Evolutionary conservation across 495 filamentous ascomycete genomes (phyloP).

Genomic region (Xylaria cubensis): DNA sequence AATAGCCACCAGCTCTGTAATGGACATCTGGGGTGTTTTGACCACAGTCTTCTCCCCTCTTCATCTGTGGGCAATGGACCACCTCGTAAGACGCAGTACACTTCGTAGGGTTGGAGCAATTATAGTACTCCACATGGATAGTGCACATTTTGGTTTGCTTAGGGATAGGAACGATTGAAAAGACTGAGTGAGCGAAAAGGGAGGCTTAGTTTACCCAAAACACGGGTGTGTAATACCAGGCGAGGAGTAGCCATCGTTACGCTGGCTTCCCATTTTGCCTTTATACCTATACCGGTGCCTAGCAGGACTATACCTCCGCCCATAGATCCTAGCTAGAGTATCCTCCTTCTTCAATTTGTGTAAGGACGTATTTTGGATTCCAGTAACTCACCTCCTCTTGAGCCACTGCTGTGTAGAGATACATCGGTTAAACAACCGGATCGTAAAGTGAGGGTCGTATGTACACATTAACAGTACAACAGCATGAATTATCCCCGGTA

Average conservation of each 20-base stretch:
- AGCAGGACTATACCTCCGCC: not conserved
- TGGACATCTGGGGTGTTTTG: not conserved
- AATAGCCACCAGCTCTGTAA: not conserved
- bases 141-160: constrained; percentile 12
- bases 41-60: not conserved
- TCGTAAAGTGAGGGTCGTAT: not conserved
- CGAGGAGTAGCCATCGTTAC: not conserved
- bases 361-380: not conserved
- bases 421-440: not conserved
- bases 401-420: not conserved
- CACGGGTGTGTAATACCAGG: not conserved
- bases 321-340: not conserved
- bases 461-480: not conserved
- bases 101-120: not conserved
- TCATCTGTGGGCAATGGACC: not conserved
- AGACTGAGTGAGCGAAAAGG: not conserved
- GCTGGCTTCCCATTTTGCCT: not conserved
- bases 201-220: not conserved
- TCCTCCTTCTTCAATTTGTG: too few relatives aligned
- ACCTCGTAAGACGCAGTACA: not conserved
- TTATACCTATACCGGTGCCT: not conserved
- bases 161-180: not conserved
- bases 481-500: not conserved
- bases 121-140: not conserved
- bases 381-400: not conserved